These are phyloP conservation scores for Saccharomyces uvarum DNA, from an alignment of 1,139 yeast species.

Conservation along the genomic window DNA sequence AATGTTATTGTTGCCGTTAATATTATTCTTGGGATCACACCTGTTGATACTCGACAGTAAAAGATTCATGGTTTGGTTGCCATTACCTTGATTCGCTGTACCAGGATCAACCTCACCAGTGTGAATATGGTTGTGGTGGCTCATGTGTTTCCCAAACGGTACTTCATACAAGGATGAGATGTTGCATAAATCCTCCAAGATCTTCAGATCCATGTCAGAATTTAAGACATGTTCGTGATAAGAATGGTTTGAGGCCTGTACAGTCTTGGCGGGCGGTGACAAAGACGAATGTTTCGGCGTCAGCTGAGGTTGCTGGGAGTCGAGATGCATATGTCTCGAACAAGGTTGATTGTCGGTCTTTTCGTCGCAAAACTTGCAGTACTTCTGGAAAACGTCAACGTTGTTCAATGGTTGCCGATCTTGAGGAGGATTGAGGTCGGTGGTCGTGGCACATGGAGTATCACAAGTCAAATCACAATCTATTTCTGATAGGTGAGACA, in stretches of 20 bases:
- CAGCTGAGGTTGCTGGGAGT: background rate
- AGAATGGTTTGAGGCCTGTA: background rate
- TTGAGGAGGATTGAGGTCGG: background rate
- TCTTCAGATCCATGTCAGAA: constrained; percentile 23
- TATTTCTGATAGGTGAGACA: constrained; percentile 18
- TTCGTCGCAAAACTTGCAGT: constrained; percentile 22
- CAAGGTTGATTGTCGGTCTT: background rate
- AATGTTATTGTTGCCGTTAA: background rate
- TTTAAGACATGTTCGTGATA: constrained; percentile 13
- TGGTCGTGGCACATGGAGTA: constrained; percentile 4
- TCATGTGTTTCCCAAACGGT: constrained; percentile 27
- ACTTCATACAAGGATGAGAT: constrained; percentile 31
- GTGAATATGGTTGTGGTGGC: constrained; percentile 6
- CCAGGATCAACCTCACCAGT: background rate
- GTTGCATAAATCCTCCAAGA: constrained; percentile 27
- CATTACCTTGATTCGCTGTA: background rate
- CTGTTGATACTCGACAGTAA: background rate
- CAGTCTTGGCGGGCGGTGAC: background rate
- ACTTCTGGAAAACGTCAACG: constrained; percentile 20
- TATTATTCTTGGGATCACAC: background rate
- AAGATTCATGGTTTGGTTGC: background rate
- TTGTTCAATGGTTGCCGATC: constrained; percentile 4
- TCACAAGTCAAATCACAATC: constrained; percentile 25
- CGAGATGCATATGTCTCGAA: background rate
- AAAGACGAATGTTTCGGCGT: background rate